Evolutionary conservation across 1,139 yeast genomes (phyloP).

Genomic region (Yamadazyma diddensiae): DNA sequence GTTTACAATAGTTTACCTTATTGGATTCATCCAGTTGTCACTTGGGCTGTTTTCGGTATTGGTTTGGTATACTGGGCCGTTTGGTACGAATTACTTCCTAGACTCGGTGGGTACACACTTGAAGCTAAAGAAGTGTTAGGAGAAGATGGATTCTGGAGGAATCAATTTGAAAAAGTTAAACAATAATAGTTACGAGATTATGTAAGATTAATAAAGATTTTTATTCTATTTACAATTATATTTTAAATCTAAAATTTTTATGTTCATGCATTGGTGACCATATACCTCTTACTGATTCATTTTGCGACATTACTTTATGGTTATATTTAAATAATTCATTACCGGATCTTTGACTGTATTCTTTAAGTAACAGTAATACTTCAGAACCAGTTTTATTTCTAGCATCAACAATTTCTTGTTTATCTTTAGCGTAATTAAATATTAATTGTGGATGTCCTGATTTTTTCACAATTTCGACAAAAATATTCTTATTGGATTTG

Average conservation of each 20-base stretch:
- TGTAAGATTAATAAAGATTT: neutral
- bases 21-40: constrained; percentile 79
- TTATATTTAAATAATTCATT: constrained; percentile 41
- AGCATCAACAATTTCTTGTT: constrained; percentile 42
- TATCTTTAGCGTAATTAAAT: constrained; percentile 56
- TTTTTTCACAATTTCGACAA: constrained; percentile 65
- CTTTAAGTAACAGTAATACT: constrained; percentile 58
- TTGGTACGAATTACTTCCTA: constrained; percentile 64
- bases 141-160: constrained; percentile 75
- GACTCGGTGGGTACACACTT: constrained; percentile 54
- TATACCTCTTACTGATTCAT: constrained; percentile 88
- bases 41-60: constrained; percentile 72
- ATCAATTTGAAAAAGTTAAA: constrained; percentile 47
- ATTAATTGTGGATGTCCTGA: constrained; percentile 80
- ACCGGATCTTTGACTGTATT: constrained; percentile 42
- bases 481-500: constrained; percentile 56
- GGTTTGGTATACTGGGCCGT: constrained; percentile 73
- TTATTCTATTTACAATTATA: constrained; percentile 29
- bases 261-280: constrained; percentile 95
- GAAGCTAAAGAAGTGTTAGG: constrained; percentile 61
- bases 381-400: constrained; percentile 59
- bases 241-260: constrained; percentile 63
- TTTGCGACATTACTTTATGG: constrained; percentile 74
- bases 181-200: neutral
- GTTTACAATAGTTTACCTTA: constrained; percentile 71